These are phyloP conservation scores for Hordeum pubiflorum DNA, from an alignment of 202 grass and related monocot genomes.

Conservation along the genomic window DNA sequence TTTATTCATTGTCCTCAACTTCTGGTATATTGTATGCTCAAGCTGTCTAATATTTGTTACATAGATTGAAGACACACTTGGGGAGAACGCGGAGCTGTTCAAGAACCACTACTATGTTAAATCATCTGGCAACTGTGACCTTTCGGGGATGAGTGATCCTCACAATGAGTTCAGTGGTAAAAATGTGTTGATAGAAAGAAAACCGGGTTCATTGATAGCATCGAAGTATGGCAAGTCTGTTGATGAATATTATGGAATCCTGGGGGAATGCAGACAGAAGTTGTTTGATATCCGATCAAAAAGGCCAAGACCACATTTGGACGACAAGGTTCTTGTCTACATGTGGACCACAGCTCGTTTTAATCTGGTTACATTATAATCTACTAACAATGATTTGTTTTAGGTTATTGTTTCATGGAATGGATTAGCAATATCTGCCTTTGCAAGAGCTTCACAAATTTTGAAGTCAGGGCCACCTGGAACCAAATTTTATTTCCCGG, in stretches of 20 bases:
- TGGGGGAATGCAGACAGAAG: constrained; percentile 54
- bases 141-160: constrained; percentile 84
- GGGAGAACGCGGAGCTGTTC: constrained; percentile 69
- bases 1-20: constrained; percentile 4
- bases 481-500: constrained; percentile 54
- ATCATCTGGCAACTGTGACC: constrained; percentile 90
- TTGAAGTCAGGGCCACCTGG: constrained; percentile 42
- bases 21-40: constrained; percentile 3
- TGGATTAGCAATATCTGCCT: constrained; percentile 79
- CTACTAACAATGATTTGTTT: constrained; percentile 11
- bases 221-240: constrained; percentile 62
- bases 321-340: constrained; percentile 67
- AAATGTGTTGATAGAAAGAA: constrained; percentile 87
- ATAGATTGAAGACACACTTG: constrained; percentile 75
- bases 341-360: background rate
- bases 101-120: constrained; percentile 97
- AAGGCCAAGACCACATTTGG: constrained; percentile 84
- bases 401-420: constrained; percentile 99
- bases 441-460: constrained; percentile 87
- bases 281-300: constrained; percentile 59
- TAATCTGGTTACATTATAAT: constrained; percentile 6
- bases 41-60: constrained; percentile 3
- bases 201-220: constrained; percentile 47
- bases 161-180: constrained; percentile 78
- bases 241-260: constrained; percentile 68